Base-by-base conservation (phyloP, 1,139 yeast genomes). In the Taphrina communis region DNA sequence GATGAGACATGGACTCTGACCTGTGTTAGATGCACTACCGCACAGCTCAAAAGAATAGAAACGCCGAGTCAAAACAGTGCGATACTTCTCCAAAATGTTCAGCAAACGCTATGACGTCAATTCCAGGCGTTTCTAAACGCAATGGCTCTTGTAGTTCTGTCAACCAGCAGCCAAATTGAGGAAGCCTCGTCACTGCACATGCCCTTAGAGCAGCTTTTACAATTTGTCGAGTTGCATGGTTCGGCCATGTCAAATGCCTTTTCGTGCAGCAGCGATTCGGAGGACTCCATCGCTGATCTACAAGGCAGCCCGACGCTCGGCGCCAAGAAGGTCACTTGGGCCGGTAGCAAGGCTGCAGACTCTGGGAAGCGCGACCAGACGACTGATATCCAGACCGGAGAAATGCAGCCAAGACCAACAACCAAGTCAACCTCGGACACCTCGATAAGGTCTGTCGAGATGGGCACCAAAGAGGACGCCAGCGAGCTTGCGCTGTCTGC, bases 401-500 rank as follows among this genome's bases (percentile, higher is more conserved):
- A 6, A 4, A 1, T 3, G 3, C 36, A 25, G 31, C 31, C 21
- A 31, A 50, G 36, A 50, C 36, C 53, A 50, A 31, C 7, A 1
- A 31, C 7, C 14, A 50, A 50, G n/a, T 50, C 53, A 1, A 17
- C 53, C 2, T 50, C 53, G 36, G 21, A 17, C 36, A 50, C 19
- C 36, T 50, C 53, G 53, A 50, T 19, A 11, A 8, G 3, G 11
- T 7, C 53, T 19, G 53, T 19, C n/a, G 53, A 50, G 36, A 50
- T 50, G 53, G 53, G 53, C n/a, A 50, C 53, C 4, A 50, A 31
- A n/a, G 53, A 50, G 36, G 53, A 8, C 11, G 36, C 19, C 9
- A 50, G 36, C 12, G 53, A 50, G 21, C 19, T 31, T n/a, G 53
- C 53, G 21, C 12, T 50, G 21, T 25, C 3, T 4, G 31, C 31